Conservation (phyloP, 495 filamentous ascomycete species). For the Hypoxylon fuscum region DNA sequence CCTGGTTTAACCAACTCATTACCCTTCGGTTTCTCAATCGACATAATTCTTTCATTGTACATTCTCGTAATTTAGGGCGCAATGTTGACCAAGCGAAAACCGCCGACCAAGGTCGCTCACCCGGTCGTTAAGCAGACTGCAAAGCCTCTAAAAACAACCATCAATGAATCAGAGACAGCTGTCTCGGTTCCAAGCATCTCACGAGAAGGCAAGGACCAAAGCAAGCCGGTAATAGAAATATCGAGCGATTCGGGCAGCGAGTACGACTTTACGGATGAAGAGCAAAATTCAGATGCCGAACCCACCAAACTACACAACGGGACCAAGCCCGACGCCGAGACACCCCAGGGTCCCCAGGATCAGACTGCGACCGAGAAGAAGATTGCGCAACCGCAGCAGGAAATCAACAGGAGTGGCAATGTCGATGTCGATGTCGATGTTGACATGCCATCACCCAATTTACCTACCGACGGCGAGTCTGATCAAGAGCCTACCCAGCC, state of each 20-base stretch:
- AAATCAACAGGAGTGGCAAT: constrained; percentile 22
- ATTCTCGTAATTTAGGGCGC: constrained; percentile 1
- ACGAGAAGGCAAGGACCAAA: constrained; percentile 39
- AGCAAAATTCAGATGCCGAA: constrained; percentile 33
- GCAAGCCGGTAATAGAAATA: constrained; percentile 59
- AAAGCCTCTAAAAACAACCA: constrained; percentile 67
- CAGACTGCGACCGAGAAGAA: constrained; percentile 8
- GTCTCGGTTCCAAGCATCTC: constrained; percentile 56
- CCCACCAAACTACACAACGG: constrained; percentile 17
- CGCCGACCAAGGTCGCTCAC: constrained; percentile 55
- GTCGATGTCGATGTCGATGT: constrained; percentile 39
- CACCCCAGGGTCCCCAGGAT: constrained; percentile 13
- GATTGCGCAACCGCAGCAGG: constrained; percentile 3
- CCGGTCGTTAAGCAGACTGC: constrained; percentile 66
- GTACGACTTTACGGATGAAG: constrained; percentile 48
- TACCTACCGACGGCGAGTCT: constrained; percentile 57
- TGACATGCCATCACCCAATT: constrained; percentile 58
- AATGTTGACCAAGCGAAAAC: constrained; percentile 66
- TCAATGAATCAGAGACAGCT: constrained; percentile 79
- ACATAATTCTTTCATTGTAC: not conserved
- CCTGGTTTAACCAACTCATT: not conserved
- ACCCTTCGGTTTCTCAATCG: not conserved
- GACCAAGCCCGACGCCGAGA: constrained; percentile 14
- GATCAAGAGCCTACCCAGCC: constrained; percentile 64
- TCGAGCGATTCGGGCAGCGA: constrained; percentile 63